A percentile compares a stretch with the other conserved stretches of the same genome.
Conservation (phyloP, 2,329 filamentous ascomycete genomes). For the Pseudocercospora crystallina region DNA sequence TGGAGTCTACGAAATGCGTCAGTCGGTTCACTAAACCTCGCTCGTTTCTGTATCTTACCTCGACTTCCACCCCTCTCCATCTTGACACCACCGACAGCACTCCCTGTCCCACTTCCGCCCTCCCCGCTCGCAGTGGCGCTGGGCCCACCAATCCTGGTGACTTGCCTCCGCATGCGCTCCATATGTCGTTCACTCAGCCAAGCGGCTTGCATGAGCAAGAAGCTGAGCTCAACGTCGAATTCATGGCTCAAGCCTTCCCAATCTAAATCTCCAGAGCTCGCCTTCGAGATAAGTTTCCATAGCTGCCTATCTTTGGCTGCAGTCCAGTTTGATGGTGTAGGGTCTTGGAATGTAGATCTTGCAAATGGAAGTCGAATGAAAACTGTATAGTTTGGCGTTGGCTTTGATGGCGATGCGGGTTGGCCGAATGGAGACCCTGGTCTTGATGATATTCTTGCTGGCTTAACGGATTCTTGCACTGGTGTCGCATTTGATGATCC, state of each 20-base stretch:
- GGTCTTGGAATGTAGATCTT: conserved; percentile 84
- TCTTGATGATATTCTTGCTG: conserved; percentile 20
- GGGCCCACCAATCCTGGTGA: conserved; percentile 60
- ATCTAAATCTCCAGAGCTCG: conserved; percentile 67
- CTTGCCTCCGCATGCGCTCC: conserved; percentile 84
- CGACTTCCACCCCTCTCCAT: conserved; percentile 56
- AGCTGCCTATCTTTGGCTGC: conserved; percentile 79
- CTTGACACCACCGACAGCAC: conserved; percentile 40
- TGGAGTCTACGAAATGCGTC: conserved; percentile 15
- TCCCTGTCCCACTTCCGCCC: conserved; percentile 37
- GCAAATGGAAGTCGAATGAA: conserved; percentile 88
- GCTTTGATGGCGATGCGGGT: conserved; percentile 3
- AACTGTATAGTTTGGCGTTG: conserved; percentile 60
- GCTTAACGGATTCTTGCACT: conserved; percentile 14
- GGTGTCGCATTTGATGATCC: conserved; percentile 24
- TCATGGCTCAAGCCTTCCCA: conserved; percentile 55
- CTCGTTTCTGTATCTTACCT: conserved; percentile 27
- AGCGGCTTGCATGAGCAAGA: conserved; percentile 88
- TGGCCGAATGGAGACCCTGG: conserved; percentile 12
- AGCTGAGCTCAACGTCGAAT: conserved; percentile 83
- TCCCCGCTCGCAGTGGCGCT: conserved; percentile 12
- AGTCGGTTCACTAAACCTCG: background rate
- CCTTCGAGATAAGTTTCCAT: conserved; percentile 85
- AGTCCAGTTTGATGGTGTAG: conserved; percentile 86
- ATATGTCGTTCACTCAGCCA: conserved; percentile 91